Evolutionary conservation across 2,329 filamentous ascomycete species (phyloP), one percentile per base, ranked within the genome.

Genomic region (Aspergillus quadricinctus): DNA sequence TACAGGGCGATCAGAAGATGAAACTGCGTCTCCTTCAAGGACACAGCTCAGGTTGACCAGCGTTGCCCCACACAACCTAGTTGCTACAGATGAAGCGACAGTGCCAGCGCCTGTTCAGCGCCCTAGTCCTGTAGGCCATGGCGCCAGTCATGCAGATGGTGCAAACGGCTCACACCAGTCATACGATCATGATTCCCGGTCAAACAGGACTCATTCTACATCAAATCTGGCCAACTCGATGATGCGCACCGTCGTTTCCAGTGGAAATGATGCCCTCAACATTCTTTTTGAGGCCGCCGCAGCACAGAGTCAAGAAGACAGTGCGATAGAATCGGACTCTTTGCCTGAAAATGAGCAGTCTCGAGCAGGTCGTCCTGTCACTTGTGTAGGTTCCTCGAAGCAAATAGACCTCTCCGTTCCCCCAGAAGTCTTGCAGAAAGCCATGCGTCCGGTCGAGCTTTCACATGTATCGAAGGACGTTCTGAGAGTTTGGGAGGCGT

Each of bases 191-290:
- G 57, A 57, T n/a, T 21, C 21, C 11, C 52, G 55, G 6, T 53
- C 54, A 21, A 57, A 54, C 37, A 64, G 62, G 45, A 67, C 64
- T 21, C 66, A 65, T n/a, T 67, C 70, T 4, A 64, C 61, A 11
- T 68, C 70, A 2, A 67, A 59, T 8, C 49, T 75, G 45, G 68
- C 69, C 2, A 75, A 61, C 57, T 73, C 72, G 4, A 73, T 75
- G 69, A 73, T 75, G 72, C 69, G 72, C 1, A 74, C 72, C 0
- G 78, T 82, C 8, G 80, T 83, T 3, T 80, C 80, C 0, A 82
- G 77, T 56, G 78, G 78, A 10, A 82, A 80, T 52, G 80, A 82
- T 69, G 80, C 80, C 4, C 62, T 82, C 37, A 80, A 80, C 50
- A 70, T 83, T 19, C 69, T 83, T 1, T 82, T 82, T 54, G 78